Evolutionary conservation across 1,139 yeast species (phyloP).

Genomic region (Hyphopichia wangnamkhiaoensis): DNA sequence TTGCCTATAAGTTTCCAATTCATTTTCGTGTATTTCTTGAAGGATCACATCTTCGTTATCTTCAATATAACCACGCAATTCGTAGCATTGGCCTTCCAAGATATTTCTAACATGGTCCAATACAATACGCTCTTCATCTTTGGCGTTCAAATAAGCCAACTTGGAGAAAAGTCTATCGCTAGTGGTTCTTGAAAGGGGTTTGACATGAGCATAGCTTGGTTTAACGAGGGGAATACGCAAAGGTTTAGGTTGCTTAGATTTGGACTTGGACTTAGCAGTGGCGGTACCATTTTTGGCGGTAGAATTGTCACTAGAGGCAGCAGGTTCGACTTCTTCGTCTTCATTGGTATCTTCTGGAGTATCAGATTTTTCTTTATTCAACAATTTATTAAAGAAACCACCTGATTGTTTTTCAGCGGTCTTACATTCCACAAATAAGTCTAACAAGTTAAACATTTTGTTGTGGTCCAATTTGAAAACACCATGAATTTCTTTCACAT

Average conservation of each 20-base stretch:
- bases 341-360: constrained; percentile 5
- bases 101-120: constrained; percentile 53
- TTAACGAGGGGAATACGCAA: constrained; percentile 25
- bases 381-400: constrained; percentile 30
- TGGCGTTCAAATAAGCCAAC: constrained; percentile 34
- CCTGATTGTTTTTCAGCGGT: constrained; percentile 16
- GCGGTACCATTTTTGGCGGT: constrained; percentile 15
- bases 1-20: constrained; percentile 24
- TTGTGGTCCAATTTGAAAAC: constrained; percentile 50
- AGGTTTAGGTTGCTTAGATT: constrained; percentile 17
- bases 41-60: constrained; percentile 45
- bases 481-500: constrained; percentile 29
- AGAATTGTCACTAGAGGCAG: constrained; percentile 9
- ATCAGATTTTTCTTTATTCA: constrained; percentile 17
- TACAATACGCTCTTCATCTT: constrained; percentile 49
- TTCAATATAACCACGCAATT: constrained; percentile 53
- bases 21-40: constrained; percentile 32
- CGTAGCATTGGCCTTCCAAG: constrained; percentile 61
- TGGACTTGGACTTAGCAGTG: constrained; percentile 18
- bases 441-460: constrained; percentile 48
- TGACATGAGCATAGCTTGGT: constrained; percentile 37
- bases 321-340: constrained; percentile 14
- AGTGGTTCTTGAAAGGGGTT: constrained; percentile 47
- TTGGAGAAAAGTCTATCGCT: constrained; percentile 32
- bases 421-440: constrained; percentile 43